Percentiles rank a stretch among this genome's conserved stretches.
Evolutionary conservation across 805 yeast species (phyloP).

Genomic region (Myxozyma neglecta): DNA sequence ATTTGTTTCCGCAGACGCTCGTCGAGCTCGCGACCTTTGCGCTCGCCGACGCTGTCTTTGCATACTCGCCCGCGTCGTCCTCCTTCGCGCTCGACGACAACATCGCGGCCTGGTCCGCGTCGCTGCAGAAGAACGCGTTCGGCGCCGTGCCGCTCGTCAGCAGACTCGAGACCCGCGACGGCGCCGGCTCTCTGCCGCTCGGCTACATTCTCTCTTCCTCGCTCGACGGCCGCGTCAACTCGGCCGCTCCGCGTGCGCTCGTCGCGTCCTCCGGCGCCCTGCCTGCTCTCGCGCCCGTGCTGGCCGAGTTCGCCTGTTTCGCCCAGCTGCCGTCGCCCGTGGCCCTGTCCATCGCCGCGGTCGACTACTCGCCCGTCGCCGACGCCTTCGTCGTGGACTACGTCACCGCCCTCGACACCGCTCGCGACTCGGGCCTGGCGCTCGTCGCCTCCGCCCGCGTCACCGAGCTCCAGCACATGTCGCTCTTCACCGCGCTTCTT

Average conservation of each 20-base stretch:
- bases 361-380: constrained; percentile 59
- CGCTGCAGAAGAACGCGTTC: constrained; percentile 51
- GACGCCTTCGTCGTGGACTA: constrained; percentile 64
- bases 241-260: constrained; percentile 44
- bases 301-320: constrained; percentile 43
- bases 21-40: constrained; percentile 35
- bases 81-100: constrained; percentile 59
- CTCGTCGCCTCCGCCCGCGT: constrained; percentile 66
- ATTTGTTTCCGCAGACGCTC: constrained; percentile 26
- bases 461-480: constrained; percentile 64
- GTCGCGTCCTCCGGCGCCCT: constrained; percentile 69
- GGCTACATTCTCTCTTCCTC: constrained; percentile 55
- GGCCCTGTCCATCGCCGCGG: constrained; percentile 71
- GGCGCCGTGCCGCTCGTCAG: constrained; percentile 63
- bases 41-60: constrained; percentile 48
- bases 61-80: constrained; percentile 60
- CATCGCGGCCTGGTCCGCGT: constrained; percentile 58
- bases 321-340: constrained; percentile 53
- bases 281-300: constrained; percentile 63
- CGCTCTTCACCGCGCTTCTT: constrained; percentile 64
- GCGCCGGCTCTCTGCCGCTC: constrained; percentile 75
- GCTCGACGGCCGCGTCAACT: constrained; percentile 15
- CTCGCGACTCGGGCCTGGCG: constrained; percentile 63
- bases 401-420: constrained; percentile 58
- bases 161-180: constrained; percentile 66